phyloP scores from a whole-genome alignment of 1,284 basidiomycete species.

The Irpex lacteus region DNA sequence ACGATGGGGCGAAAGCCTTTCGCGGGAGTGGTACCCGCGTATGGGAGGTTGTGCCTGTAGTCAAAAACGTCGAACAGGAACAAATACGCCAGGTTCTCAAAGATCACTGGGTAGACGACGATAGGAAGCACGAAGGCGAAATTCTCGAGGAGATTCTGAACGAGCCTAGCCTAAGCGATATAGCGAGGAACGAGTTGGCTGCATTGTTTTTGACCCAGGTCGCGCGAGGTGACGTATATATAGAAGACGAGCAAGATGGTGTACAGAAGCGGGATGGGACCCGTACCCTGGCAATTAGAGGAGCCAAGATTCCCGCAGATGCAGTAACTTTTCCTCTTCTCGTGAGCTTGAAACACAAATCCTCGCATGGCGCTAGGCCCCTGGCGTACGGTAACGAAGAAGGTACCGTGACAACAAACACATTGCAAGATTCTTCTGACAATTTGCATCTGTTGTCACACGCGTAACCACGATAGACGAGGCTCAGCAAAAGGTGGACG shows the following conservation, averaged over 20 bases:
- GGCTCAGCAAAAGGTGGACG: not conserved
- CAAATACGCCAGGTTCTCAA: constrained; percentile 1
- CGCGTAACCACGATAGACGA: not conserved
- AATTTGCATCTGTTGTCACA: no score
- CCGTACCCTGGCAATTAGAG: not conserved
- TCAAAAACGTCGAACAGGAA: not conserved
- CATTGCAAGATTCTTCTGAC: no score
- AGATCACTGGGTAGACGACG: constrained; percentile 5
- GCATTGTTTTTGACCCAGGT: not conserved
- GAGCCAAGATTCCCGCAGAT: not conserved
- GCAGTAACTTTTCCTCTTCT: not conserved
- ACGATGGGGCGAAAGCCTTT: not conserved
- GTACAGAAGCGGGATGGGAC: not conserved
- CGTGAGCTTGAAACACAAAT: not conserved
- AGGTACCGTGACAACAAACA: not conserved
- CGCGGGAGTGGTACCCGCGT: constrained; percentile 5
- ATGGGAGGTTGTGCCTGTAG: not conserved
- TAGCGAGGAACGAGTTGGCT: not conserved
- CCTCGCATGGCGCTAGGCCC: not conserved
- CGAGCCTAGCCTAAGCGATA: not conserved
- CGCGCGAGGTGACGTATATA: not conserved
- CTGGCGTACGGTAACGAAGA: not conserved
- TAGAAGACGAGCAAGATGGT: not conserved
- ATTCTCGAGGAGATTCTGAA: not conserved
- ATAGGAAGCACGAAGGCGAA: not conserved